These are phyloP conservation scores for Pachysandra terminalis DNA, from an alignment of 164 flowering plant genomes.

Conservation along the genomic window DNA sequence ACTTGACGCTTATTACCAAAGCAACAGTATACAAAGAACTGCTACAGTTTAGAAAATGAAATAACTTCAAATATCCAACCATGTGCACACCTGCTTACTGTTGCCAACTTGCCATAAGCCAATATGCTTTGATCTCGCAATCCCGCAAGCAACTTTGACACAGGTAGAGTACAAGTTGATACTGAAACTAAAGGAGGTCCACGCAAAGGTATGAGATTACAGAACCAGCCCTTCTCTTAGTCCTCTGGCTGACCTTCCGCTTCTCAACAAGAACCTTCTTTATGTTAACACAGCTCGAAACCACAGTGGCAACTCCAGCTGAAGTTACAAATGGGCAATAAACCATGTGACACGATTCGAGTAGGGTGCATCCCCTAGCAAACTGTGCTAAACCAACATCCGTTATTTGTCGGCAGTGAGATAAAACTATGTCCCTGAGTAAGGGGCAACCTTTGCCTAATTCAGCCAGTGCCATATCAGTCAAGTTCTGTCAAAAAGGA, in stretches of 20 bases:
- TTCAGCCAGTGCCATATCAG: slow-evolving; percentile 73
- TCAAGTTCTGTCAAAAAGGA: slow-evolving; percentile 45
- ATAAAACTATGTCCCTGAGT: slow-evolving; percentile 68
- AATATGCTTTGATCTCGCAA: not conserved
- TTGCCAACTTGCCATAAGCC: not conserved
- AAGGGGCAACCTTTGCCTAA: slow-evolving; percentile 76
- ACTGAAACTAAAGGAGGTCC: slow-evolving; percentile 55
- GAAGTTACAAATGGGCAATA: slow-evolving; percentile 74
- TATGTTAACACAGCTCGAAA: slow-evolving; percentile 62
- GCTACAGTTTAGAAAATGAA: not conserved
- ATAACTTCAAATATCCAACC: not conserved
- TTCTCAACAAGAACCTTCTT: slow-evolving; percentile 81
- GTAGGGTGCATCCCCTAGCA: slow-evolving; percentile 44
- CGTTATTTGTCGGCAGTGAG: slow-evolving; percentile 73
- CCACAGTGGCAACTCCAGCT: slow-evolving; percentile 81
- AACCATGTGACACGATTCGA: slow-evolving; percentile 85
- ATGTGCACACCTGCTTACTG: not conserved
- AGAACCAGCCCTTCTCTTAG: slow-evolving; percentile 66
- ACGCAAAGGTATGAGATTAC: slow-evolving; percentile 66
- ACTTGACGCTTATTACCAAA: not conserved
- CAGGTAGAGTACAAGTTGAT: not conserved
- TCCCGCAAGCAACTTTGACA: not conserved
- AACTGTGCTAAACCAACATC: slow-evolving; percentile 74
- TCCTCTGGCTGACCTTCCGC: slow-evolving; percentile 76
- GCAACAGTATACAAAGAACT: not conserved